phyloP scores from a whole-genome alignment of 2,329 filamentous ascomycete genomes.

The Penicillium concentricum region DNA sequence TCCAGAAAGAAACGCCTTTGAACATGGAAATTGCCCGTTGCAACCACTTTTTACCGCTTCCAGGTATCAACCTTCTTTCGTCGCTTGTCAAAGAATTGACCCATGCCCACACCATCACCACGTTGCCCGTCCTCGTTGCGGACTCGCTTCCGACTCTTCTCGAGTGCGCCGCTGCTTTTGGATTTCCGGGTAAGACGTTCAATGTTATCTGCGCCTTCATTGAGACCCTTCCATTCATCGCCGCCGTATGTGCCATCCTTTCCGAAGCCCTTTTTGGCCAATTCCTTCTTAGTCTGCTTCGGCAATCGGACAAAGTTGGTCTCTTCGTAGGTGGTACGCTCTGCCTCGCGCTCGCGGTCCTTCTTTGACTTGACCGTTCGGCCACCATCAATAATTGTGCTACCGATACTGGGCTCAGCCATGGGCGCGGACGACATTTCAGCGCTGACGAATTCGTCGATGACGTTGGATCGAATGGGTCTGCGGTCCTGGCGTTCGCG shows the following conservation, averaged over 20 bases:
- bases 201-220: constrained; percentile 83
- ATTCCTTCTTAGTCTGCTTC: constrained; percentile 82
- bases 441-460: constrained; percentile 87
- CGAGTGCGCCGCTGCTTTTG: constrained; percentile 58
- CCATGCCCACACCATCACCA: constrained; percentile 63
- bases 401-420: constrained; percentile 87
- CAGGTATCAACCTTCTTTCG: constrained; percentile 46
- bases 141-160: constrained; percentile 82
- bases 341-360: constrained; percentile 74
- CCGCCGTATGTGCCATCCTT: constrained; percentile 70
- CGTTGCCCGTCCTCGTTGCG: constrained; percentile 69
- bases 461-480: constrained; percentile 72
- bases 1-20: constrained; percentile 7
- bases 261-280: constrained; percentile 57
- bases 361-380: constrained; percentile 73
- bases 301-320: constrained; percentile 86
- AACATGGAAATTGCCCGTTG: not conserved
- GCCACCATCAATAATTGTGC: constrained; percentile 77
- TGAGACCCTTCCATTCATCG: constrained; percentile 87
- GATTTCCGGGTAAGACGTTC: constrained; percentile 75
- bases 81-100: constrained; percentile 56
- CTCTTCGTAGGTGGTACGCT: constrained; percentile 86
- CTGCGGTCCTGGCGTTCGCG: constrained; percentile 60
- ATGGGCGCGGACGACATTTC: constrained; percentile 80
- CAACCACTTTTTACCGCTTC: constrained; percentile 32